Base-by-base conservation (phyloP, 2,329 filamentous ascomycete species). In the Fusarium nygamai region DNA sequence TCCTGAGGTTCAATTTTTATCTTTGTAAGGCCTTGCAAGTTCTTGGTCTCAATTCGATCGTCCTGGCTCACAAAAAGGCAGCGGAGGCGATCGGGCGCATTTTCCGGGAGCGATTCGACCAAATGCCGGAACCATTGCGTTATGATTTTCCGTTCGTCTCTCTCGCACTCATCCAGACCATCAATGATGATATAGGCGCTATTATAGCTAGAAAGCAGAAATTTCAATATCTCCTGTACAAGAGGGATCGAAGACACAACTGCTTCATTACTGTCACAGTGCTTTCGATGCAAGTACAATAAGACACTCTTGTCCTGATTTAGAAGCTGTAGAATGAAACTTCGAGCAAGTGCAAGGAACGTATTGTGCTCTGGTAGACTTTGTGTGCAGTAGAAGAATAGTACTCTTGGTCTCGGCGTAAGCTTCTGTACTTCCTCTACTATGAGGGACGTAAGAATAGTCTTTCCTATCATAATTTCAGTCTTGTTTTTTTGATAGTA, bases 1-100 rank as follows among this genome's bases (percentile, higher is more conserved):
- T 54, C 34, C 3, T 1, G 5, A 29, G 50, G 16, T n/a, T 36
- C 17, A 22, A 54, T 54, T 0, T 0, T 12, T 0, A 54, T 39
- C 5, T 3, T 54, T 0, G 17, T 34, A 29, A 54, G 6, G 0
- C 33, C 51, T 14, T 11, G 14, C 0, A 54, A 54, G 17, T 54
- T 34, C 0, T 13, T 50, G 0, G 0, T 0, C 20, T 20, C 47
- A 0, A 50, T 31, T 0, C 29, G 20, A 0, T 39, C 50, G 1
- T 54, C 33, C 4, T 39, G 50, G 1, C 50, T 54, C 4, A 54
- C n/a, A 0, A 54, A 38, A 6, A 54, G 51, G 17, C 51, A 54
- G 1, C 51, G 51, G 0, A 54, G 3, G 3, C 51, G 34, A 13
- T 54, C 51, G 0, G 51, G n/a, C 4, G 19, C 51, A 17, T 8